These are phyloP conservation scores for Pilatotrama ljubarskyi DNA, from an alignment of 768 basidiomycete genomes.

Conservation along the genomic window DNA sequence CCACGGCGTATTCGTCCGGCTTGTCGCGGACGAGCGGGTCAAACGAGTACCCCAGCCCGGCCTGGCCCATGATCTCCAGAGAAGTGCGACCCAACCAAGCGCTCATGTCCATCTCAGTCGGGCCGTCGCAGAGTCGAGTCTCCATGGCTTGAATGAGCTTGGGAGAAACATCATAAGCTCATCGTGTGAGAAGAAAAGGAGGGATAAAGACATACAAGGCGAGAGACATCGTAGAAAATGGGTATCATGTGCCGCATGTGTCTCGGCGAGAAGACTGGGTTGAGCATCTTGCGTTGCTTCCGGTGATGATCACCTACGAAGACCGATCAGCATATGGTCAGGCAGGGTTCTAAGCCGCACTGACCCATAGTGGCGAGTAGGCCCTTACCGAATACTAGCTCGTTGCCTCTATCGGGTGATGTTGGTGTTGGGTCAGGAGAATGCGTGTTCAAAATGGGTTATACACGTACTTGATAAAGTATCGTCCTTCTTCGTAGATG, in stretches of 20 bases:
- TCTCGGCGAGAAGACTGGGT: constrained; percentile 17
- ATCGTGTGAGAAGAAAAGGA: no score
- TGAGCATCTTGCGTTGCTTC: constrained; percentile 31
- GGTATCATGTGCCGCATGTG: constrained; percentile 18
- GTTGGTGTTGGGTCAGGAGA: no score
- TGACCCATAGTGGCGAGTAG: constrained; percentile 39
- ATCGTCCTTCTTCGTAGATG: constrained; percentile 43
- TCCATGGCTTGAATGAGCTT: not conserved
- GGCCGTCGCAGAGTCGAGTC: not conserved
- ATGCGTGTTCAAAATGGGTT: not conserved
- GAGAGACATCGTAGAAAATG: constrained; percentile 7
- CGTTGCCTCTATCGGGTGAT: no score
- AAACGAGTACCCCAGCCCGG: constrained; percentile 29
- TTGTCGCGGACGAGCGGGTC: constrained; percentile 20
- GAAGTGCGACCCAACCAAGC: constrained; percentile 27
- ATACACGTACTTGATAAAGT: constrained; percentile 43
- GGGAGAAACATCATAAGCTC: constrained; percentile 14
- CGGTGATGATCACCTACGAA: constrained; percentile 16
- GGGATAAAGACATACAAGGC: constrained; percentile 8
- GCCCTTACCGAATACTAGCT: constrained; percentile 47
- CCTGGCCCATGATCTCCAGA: constrained; percentile 29
- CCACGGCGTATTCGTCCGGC: constrained; percentile 21
- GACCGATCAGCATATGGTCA: no score
- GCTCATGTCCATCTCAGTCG: constrained; percentile 9
- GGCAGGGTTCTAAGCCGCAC: no score